phyloP scores from a whole-genome alignment of 129 eudicot species.

The Saposhnikovia divaricata region DNA sequence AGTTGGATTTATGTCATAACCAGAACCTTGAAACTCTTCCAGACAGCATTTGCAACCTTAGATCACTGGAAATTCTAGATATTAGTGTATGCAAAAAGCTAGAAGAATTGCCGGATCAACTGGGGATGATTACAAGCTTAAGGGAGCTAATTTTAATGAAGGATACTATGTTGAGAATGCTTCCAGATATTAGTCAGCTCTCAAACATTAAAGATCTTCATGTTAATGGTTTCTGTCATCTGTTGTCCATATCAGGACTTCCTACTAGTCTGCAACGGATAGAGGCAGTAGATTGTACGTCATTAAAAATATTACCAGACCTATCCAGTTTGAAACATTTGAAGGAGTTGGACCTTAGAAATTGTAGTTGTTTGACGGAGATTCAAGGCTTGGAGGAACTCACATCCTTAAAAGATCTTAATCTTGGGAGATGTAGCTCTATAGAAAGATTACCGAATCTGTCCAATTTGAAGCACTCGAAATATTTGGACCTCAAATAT shows the following conservation, averaged over 20 bases:
- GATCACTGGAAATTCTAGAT: conserved; percentile 7
- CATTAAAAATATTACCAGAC: not conserved
- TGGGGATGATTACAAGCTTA: not conserved
- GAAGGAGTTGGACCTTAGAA: too few species aligned
- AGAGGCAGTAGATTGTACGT: not conserved
- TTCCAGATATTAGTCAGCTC: not conserved
- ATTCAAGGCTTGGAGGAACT: too few species aligned
- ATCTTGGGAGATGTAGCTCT: too few species aligned
- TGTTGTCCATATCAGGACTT: too few species aligned
- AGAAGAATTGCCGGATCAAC: not conserved
- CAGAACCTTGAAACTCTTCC: conserved; percentile 18
- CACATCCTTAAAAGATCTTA: too few species aligned
- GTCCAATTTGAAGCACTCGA: too few species aligned
- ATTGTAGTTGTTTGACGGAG: too few species aligned
- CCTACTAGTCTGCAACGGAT: not conserved
- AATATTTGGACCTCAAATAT: too few species aligned
- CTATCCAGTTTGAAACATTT: too few species aligned
- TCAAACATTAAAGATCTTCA: not conserved
- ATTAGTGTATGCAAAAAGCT: not conserved
- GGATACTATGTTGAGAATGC: not conserved
- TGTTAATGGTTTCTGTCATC: too few species aligned
- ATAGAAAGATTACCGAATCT: too few species aligned
- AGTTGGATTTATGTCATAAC: not conserved
- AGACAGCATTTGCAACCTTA: not conserved
- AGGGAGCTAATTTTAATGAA: not conserved